These are phyloP conservation scores for Podospora pseudoanserina DNA, from an alignment of 495 filamentous ascomycete species.

Conservation along the genomic window DNA sequence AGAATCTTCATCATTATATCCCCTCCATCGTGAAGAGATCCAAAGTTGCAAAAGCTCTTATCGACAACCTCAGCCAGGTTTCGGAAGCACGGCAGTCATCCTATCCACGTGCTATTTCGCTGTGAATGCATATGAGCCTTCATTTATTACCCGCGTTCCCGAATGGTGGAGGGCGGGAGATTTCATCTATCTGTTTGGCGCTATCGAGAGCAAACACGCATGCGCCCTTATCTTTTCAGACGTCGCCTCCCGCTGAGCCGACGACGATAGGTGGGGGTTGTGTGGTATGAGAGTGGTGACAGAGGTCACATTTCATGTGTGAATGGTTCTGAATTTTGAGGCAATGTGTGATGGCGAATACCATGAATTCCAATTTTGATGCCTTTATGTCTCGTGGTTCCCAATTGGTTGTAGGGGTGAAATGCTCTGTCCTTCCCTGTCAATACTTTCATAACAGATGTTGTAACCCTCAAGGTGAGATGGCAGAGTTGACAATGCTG, in stretches of 20 bases:
- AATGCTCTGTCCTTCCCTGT: background rate
- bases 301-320: too few species aligned
- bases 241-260: background rate
- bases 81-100: slow-evolving; percentile 4
- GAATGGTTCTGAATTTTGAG: too few species aligned
- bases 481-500: background rate
- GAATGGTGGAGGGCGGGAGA: background rate
- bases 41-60: background rate
- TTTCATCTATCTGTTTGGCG: background rate
- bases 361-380: too few species aligned
- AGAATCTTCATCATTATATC: background rate
- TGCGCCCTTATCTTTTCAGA: slow-evolving; percentile 10
- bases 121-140: background rate
- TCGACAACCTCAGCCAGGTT: background rate
- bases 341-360: too few species aligned
- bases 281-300: background rate
- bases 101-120: background rate
- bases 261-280: background rate
- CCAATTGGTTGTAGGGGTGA: background rate
- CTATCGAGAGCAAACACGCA: slow-evolving; percentile 5
- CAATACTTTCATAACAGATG: background rate
- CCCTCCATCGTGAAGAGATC: background rate
- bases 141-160: background rate
- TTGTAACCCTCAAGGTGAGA: background rate
- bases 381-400: too few species aligned